A percentile compares a stretch with the other conserved stretches of the same genome.
phyloP scores from a whole-genome alignment of 495 filamentous ascomycete genomes.

The Hypoxylon crocopeplum region DNA sequence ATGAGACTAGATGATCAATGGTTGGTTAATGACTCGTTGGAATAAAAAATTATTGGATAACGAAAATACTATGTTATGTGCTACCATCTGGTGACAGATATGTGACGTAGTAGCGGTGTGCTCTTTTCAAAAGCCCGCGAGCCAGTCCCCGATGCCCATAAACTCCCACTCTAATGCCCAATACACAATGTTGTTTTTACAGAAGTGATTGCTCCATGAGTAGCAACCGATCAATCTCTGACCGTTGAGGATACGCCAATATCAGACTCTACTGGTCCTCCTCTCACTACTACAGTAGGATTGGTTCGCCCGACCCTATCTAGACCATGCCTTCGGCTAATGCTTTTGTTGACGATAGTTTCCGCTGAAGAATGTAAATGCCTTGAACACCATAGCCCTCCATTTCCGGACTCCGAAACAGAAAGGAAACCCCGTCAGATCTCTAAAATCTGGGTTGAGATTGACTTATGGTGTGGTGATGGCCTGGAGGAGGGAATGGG shows the following conservation, averaged over 20 bases:
- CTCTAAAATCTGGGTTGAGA: slow-evolving; percentile 22
- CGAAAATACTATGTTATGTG: slow-evolving; percentile 9
- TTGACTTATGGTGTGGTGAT: slow-evolving; percentile 36
- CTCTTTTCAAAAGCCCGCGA: neutral
- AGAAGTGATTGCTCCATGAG: no score
- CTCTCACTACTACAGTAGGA: slow-evolving; percentile 8
- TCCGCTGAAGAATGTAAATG: slow-evolving; percentile 6
- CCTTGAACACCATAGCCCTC: slow-evolving; percentile 23
- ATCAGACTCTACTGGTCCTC: neutral
- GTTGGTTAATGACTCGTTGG: neutral
- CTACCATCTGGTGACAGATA: slow-evolving; percentile 17
- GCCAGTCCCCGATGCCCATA: slow-evolving; percentile 7
- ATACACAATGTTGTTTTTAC: slow-evolving; percentile 26
- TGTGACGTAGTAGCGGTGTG: slow-evolving; percentile 21
- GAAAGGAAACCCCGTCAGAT: slow-evolving; percentile 9
- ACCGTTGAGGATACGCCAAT: slow-evolving; percentile 1
- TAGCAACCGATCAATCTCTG: slow-evolving; percentile 8
- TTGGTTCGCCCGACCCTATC: slow-evolving; percentile 13
- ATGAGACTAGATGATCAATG: neutral
- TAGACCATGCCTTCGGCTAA: slow-evolving; percentile 11
- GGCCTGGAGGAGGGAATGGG: slow-evolving; percentile 44
- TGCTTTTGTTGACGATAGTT: slow-evolving; percentile 8
- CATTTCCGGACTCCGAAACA: slow-evolving; percentile 19
- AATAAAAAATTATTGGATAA: slow-evolving; percentile 9
- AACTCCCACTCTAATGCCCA: slow-evolving; percentile 30